Conservation (phyloP, 2,329 filamentous ascomycete genomes). For the Herpotrichia juniperi region DNA sequence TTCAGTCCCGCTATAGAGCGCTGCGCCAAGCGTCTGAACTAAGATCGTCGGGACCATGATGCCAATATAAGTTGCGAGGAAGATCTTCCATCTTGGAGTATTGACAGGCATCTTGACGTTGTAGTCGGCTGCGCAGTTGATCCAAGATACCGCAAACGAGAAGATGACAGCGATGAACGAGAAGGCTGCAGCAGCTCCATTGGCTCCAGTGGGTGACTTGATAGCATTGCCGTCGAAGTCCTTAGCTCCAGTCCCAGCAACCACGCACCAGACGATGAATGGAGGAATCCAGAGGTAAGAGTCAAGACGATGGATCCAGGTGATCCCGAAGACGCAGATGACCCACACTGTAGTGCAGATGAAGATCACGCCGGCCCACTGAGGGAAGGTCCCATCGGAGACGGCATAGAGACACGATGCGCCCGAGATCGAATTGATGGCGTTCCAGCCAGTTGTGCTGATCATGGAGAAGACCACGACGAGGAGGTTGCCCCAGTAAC, state of each 20-base stretch:
- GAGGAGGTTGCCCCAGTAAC: conserved; percentile 47
- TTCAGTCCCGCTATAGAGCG: conserved; percentile 38
- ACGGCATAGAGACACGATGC: conserved; percentile 43
- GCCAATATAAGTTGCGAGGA: conserved; percentile 40
- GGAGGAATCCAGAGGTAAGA: conserved; percentile 46
- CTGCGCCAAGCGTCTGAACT: conserved; percentile 41
- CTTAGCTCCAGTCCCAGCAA: conserved; percentile 43
- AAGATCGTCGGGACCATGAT: conserved; percentile 38
- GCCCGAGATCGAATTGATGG: conserved; percentile 48
- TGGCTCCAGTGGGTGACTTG: conserved; percentile 27
- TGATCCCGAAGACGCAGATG: conserved; percentile 46
- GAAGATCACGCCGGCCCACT: conserved; percentile 46
- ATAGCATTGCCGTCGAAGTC: conserved; percentile 35
- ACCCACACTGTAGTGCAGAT: conserved; percentile 47
- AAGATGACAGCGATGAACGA: conserved; percentile 46
- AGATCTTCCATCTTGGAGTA: conserved; percentile 41
- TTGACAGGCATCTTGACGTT: conserved; percentile 47
- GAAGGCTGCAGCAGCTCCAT: conserved; percentile 42
- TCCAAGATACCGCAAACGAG: conserved; percentile 46
- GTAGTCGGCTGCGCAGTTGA: conserved; percentile 47
- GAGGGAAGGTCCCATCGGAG: conserved; percentile 43
- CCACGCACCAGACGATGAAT: conserved; percentile 47
- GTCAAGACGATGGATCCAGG: conserved; percentile 47
- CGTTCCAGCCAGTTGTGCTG: conserved; percentile 47
- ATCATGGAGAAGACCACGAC: conserved; percentile 47